Evolutionary conservation across 768 basidiomycete genomes (phyloP), one percentile per base, ranked within the genome.

Genomic region (Suillus paluster): DNA sequence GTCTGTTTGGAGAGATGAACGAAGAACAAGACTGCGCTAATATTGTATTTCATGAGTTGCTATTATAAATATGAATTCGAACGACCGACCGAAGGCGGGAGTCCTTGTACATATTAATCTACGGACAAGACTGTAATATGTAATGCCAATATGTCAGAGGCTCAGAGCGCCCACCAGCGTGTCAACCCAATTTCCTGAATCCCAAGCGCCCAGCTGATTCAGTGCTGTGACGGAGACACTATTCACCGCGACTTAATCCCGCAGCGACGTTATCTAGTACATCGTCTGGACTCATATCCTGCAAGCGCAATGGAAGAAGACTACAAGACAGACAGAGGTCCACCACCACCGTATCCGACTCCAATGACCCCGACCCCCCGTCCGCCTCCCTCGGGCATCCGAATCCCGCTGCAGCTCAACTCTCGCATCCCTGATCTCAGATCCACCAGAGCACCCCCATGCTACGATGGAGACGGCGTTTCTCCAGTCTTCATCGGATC

Each of bases 401-500:
- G 91, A 65, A 71, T 91, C 58, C 80, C 88, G 0, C 76, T 91
- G 48, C 75, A 73, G 55, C 78, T 79, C 2, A 64, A 78, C 9
- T 66, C 79, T 3, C 67, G 56, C 5, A 75, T 83, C 69, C 85
- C 88, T 5, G 64, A 70, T 25, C 45, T 64, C 2, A 44, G 75
- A 3, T 75, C 82, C 61, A 72, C 81, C 39, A 86, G 85, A 21
- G 75, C 63, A 1, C 83, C 90, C 0, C 81, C 85, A 2, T 84
- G 82, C 67, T 67, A 73, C 41, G 91, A 94, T 68, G 72, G 77
- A 1, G 85, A 89, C 67, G 84, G 85, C 1, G 62, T 66, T 27
- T 81, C 83, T 2, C 87, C 88, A 6, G 70, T 93, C 62, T 95
- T 81, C 76, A 66, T 95, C 34, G 92, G 91, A 15, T 90, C 89